A percentile compares a stretch with the other conserved stretches of the same genome.
These are phyloP conservation scores for Herpetospermum pedunculosum DNA, from an alignment of 306 rosid genomes.

Conservation along the genomic window DNA sequence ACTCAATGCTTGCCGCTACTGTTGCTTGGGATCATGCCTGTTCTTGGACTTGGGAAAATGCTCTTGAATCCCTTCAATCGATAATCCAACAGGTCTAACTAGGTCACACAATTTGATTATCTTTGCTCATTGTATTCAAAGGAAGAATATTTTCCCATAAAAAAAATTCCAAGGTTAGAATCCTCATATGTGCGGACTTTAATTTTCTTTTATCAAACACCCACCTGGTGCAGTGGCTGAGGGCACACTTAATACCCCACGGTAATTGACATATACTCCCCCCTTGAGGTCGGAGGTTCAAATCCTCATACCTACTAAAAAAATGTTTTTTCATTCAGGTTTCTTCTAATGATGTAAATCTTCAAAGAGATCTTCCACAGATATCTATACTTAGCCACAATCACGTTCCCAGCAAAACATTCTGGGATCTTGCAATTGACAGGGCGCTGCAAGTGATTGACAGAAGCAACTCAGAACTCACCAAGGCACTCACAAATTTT, in stretches of 20 bases:
- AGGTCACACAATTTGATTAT: background rate
- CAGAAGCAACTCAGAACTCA: conserved; percentile 39
- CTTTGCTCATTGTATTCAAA: background rate
- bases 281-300: too few relatives aligned
- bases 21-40: conserved; percentile 84
- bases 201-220: too few relatives aligned
- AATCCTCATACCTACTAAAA: too few relatives aligned
- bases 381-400: conserved; percentile 48
- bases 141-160: background rate
- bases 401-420: conserved; percentile 43
- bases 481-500: conserved; percentile 33
- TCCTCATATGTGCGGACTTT: too few relatives aligned
- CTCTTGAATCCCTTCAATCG: conserved; percentile 49
- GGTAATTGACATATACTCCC: too few relatives aligned
- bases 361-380: conserved; percentile 39
- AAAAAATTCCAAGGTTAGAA: too few relatives aligned
- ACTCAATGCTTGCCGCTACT: conserved; percentile 69
- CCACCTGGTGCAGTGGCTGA: too few relatives aligned
- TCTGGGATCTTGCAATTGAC: conserved; percentile 63
- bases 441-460: conserved; percentile 63
- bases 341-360: conserved; percentile 48
- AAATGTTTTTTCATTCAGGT: conserved; percentile 32
- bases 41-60: conserved; percentile 58
- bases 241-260: too few relatives aligned
- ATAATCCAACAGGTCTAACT: conserved; percentile 54